A percentile compares a stretch with the other conserved stretches of the same genome.
Conservation (phyloP, 352 stramenopile genomes). For the Globisporangium abappressorium region DNA sequence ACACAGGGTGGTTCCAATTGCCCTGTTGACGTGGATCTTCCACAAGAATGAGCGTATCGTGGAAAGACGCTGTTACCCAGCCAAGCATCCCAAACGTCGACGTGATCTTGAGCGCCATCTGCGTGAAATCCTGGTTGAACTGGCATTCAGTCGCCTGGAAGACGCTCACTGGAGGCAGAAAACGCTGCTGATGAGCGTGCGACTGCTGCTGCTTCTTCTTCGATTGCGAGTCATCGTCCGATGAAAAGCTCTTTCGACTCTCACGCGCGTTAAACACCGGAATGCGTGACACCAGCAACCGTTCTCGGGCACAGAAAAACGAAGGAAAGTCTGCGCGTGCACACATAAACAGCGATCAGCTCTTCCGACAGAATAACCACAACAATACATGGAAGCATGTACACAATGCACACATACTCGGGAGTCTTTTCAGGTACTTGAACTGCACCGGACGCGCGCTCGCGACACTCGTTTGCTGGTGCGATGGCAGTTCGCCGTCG, state of each 20-base stretch:
- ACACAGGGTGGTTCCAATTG: constrained; percentile 32
- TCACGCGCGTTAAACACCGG: constrained; percentile 42
- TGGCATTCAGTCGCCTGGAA: constrained; percentile 65
- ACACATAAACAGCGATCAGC: neutral
- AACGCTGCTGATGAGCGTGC: constrained; percentile 26
- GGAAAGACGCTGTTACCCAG: constrained; percentile 66
- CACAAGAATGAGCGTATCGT: constrained; percentile 45
- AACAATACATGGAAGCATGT: no score
- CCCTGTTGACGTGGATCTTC: constrained; percentile 38
- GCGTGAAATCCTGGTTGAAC: constrained; percentile 72
- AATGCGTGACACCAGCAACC: constrained; percentile 44
- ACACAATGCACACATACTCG: constrained; percentile 29
- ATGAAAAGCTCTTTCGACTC: constrained; percentile 12
- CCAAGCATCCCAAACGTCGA: constrained; percentile 57
- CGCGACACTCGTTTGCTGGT: constrained; percentile 26
- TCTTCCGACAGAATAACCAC: neutral
- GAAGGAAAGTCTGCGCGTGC: constrained; percentile 48
- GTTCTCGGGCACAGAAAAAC: constrained; percentile 54
- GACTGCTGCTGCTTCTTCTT: constrained; percentile 24
- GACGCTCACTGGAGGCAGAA: constrained; percentile 60
- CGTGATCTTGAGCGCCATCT: constrained; percentile 64
- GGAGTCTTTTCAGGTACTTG: constrained; percentile 47
- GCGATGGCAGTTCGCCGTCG: constrained; percentile 26
- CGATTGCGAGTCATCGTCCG: constrained; percentile 12
- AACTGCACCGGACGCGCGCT: constrained; percentile 34